Base-by-base conservation (phyloP, 1,139 yeast species). In the Saccharomycopsis hybrid region DNA sequence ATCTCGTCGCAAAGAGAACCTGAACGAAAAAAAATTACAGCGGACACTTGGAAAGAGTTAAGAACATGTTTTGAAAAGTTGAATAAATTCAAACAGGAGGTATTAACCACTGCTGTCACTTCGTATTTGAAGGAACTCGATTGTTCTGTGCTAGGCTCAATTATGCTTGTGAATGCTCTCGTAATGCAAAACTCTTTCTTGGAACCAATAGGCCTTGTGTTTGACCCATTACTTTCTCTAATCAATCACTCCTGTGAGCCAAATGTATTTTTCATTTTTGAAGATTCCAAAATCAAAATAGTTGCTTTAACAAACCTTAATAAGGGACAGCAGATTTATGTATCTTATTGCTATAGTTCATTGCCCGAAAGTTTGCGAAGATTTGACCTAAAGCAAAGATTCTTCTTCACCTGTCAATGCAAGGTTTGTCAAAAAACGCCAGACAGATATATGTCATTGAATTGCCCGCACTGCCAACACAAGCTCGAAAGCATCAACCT, bases 181-280 rank as follows among this genome's bases (percentile, higher is more conserved):
- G 56, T 57, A 1, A 31, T 61, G 25, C 59, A 59, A 37, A 62
- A 66, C 51, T 52, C 55, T 37, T 58, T 53, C 37, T 55, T 57
- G 18, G 66, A 64, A 44, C 49, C 56, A 4, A 58, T 63, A 39
- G 75, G 75, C 0, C 44, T 60, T 5, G 57, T 62, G 55, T 60
- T 71, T 54, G 74, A 71, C 52, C 69, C 71, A 0, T 54, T 58
- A 3, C 64, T 69, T 54, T 58, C 74, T 3, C 53, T 71, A 38
- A 56, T 66, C 7, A 66, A 66, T 46, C 70, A 66, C 54, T 62
- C 66, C 2, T 66, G 70, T 52, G 47, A 59, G n/a, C 68, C 70
- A 5, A 65, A 71, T 50, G 59, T 65, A 36, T 50, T 60, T 3
- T 44, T 62, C 3, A 50, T 61, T 9, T 62, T 63, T 53, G 49